Conservation (phyloP, 208 protist species). For the Porcisia deanei region DNA sequence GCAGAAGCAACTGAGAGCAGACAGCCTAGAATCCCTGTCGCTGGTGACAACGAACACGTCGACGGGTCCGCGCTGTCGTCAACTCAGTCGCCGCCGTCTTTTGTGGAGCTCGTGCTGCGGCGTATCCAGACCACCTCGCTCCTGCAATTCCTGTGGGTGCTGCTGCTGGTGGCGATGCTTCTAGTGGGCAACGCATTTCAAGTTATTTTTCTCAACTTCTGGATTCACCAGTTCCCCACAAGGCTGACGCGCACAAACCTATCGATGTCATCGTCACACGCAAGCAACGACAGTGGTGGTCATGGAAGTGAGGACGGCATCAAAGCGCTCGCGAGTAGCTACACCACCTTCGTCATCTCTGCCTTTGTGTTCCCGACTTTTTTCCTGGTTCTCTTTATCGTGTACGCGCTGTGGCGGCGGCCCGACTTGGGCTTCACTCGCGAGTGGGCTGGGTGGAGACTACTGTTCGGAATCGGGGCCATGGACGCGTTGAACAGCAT, state of each 20-base stretch:
- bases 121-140: slow-evolving; percentile 25
- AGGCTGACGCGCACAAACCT: slow-evolving; percentile 31
- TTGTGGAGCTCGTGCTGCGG: slow-evolving; percentile 14
- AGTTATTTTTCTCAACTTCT: slow-evolving; percentile 85
- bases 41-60: background rate
- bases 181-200: slow-evolving; percentile 73
- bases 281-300: background rate
- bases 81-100: background rate
- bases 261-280: slow-evolving; percentile 35
- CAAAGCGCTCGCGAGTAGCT: slow-evolving; percentile 56
- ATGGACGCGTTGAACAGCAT: slow-evolving; percentile 52
- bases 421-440: slow-evolving; percentile 49
- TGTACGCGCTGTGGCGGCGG: slow-evolving; percentile 52
- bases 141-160: slow-evolving; percentile 38
- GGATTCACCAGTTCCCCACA: slow-evolving; percentile 62
- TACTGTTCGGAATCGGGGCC: slow-evolving; percentile 44
- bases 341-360: slow-evolving; percentile 79
- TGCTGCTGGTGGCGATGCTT: slow-evolving; percentile 54
- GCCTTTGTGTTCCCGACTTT: slow-evolving; percentile 60
- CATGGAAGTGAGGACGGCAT: slow-evolving; percentile 11
- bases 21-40: background rate
- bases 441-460: slow-evolving; percentile 26
- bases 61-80: background rate
- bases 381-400: slow-evolving; percentile 53
- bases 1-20: background rate